Base-by-base conservation (phyloP, 495 filamentous ascomycete genomes). In the Lasiosphaeris hirsuta region DNA sequence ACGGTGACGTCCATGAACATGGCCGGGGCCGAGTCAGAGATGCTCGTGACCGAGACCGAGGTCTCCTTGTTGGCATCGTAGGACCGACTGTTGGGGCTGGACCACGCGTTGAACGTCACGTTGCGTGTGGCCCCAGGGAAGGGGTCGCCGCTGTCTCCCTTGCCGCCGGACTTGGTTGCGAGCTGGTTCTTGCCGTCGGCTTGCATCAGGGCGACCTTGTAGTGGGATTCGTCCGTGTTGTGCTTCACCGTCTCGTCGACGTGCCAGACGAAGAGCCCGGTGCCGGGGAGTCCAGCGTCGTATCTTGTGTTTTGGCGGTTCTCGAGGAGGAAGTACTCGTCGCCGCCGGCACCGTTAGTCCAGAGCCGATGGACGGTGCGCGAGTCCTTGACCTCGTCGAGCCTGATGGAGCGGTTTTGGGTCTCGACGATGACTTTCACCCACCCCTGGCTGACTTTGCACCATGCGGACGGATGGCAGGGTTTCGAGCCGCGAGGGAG, bases 321-420 rank as follows among this genome's bases (percentile, higher is more conserved):
- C 42, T 59, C 56, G 43, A 59, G n/a, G 30, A 59, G 49, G 40
- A 59, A 59, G 39, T 43, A 59, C 43, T 59, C 48, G 6, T 54
- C 17, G 38, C 51, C 19, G 9, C 11, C 37, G 15, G 41, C 43
- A 1, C 56, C 47, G 11, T 59, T 53, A 11, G 47, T 37, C 48
- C 56, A 59, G 39, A 59, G 56, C 41, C 49, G 18, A 43, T 59
- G 34, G 11, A 45, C 36, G 23, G 5, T 54, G 38, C 34, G n/a
- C n/a, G n/a, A n/a, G 17, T 5, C 33, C 39, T 54, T 59, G 38
- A 51, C 38, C 19, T 59, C 47, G 36, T 5, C n/a, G 6, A 51
- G 39, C 11, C 19, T 4, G 39, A 59, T 9, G n/a, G n/a, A n/a
- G n/a, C n/a, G n/a, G n/a, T n/a, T n/a, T n/a, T n/a, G n/a, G 3